These are phyloP conservation scores for Claviceps sorghi DNA, from an alignment of 2,329 filamentous ascomycete species.

Conservation along the genomic window DNA sequence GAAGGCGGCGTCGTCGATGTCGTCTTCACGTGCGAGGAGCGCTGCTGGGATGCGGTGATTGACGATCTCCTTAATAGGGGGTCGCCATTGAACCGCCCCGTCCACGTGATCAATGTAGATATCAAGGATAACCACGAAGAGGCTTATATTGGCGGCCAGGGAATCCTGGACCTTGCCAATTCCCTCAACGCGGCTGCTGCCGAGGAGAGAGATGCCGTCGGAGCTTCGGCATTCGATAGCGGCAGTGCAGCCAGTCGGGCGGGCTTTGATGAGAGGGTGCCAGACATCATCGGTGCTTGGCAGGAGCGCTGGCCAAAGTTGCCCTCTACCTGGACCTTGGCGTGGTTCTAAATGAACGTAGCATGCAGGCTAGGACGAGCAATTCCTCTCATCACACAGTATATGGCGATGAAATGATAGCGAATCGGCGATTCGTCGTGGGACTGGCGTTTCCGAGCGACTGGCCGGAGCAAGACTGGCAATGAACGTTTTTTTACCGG, in stretches of 20 bases:
- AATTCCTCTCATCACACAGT: background rate
- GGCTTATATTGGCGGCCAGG: slow-evolving; percentile 75
- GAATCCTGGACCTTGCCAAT: slow-evolving; percentile 82
- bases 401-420: background rate
- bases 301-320: slow-evolving; percentile 88
- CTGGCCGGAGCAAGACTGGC: background rate
- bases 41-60: slow-evolving; percentile 95
- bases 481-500: background rate
- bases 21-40: slow-evolving; percentile 93
- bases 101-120: slow-evolving; percentile 96
- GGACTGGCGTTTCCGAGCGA: background rate
- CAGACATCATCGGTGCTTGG: slow-evolving; percentile 82
- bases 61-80: slow-evolving; percentile 84
- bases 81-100: slow-evolving; percentile 73
- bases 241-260: slow-evolving; percentile 51
- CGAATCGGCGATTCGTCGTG: background rate
- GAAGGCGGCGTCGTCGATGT: slow-evolving; percentile 86
- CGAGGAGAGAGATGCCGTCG: slow-evolving; percentile 57
- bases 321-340: slow-evolving; percentile 84
- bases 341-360: slow-evolving; percentile 58
- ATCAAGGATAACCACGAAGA: slow-evolving; percentile 98
- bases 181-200: slow-evolving; percentile 66
- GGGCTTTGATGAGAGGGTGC: slow-evolving; percentile 84
- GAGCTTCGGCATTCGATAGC: slow-evolving; percentile 51
- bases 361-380: background rate